Base-by-base conservation (phyloP, 2,329 filamentous ascomycete genomes). In the Scedosporium dehoogii region DNA sequence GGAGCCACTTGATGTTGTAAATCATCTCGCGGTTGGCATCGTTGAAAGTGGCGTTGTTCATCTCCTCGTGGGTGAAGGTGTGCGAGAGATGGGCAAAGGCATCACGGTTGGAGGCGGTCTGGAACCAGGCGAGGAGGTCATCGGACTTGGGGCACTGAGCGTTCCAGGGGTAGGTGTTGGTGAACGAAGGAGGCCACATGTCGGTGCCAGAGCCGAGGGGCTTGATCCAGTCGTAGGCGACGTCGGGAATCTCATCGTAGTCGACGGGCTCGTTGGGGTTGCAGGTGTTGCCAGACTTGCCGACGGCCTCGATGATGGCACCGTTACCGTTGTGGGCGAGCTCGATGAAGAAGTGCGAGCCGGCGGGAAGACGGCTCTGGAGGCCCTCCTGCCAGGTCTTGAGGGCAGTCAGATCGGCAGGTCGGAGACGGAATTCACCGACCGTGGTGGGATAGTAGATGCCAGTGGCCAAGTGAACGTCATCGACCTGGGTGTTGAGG, bases 1-100 rank as follows among this genome's bases (percentile, higher is more conserved):
- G 74, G 51, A 85, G 69, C 83, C 84, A 87, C 10, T 77, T 81
- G 66, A 81, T 75, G 72, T 87, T 87, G 74, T 83, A 86, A 23
- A 75, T 73, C 53, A 86, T 84, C 69, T 87, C 84, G 66, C 79
- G 81, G 63, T 70, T 70, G 1, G 82, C 75, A 66, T 87, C 84
- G 3, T 73, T 68, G 71, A 83, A 86, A 0, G 84, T 86, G 6
- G 83, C 81, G 65, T 86, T 85, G 67, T 85, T 80, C 63, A 85
- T 72, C 65, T 81, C 79, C 66, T 80, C 74, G 65, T 86, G 84
- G 2, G 81, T 82, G 70, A 86, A 86, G 1, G 84, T 86, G 70
- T 87, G 84, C 1, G 83, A 85, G n/a, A 87, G 73, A 60, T 84
- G 79, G 6, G 78, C 80, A 69, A 84, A 86, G 10, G 73, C 72